These are phyloP conservation scores for Zostera marina DNA, from an alignment of 116 monocot genomes.

Conservation along the genomic window DNA sequence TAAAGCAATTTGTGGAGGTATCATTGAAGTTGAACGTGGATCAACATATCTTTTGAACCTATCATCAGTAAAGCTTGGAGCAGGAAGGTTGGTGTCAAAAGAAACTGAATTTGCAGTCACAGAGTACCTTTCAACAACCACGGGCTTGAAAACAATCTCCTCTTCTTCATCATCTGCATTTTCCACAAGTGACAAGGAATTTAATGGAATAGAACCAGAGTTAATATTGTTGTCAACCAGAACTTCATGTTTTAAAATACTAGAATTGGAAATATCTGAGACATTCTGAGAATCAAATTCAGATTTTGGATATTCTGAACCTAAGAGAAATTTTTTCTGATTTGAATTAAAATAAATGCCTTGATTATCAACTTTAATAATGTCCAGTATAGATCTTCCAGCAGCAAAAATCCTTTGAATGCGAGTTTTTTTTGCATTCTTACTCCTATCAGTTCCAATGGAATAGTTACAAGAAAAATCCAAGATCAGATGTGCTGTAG, in stretches of 20 bases:
- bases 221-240: constrained; percentile 11
- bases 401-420: constrained; percentile 82
- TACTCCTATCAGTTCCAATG: constrained; percentile 31
- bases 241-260: constrained; percentile 10
- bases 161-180: constrained; percentile 78
- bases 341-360: constrained; percentile 54
- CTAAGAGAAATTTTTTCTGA: constrained; percentile 46
- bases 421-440: constrained; percentile 59
- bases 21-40: constrained; percentile 11
- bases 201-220: constrained; percentile 8
- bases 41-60: constrained; percentile 10
- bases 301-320: constrained; percentile 19
- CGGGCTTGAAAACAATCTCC: constrained; percentile 90
- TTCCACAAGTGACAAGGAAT: constrained; percentile 14
- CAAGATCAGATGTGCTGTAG: constrained; percentile 78
- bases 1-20: constrained; percentile 11
- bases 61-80: constrained; percentile 1
- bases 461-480: constrained; percentile 71
- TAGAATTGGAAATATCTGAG: constrained; percentile 3
- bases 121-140: constrained; percentile 17
- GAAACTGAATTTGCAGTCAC: constrained; percentile 5
- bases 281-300: constrained; percentile 12
- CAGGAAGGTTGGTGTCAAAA: constrained; percentile 17
- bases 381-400: constrained; percentile 40
- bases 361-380: constrained; percentile 37